These are phyloP conservation scores for Cytospora chrysosperma DNA, from an alignment of 2,329 filamentous ascomycete species.

Conservation along the genomic window DNA sequence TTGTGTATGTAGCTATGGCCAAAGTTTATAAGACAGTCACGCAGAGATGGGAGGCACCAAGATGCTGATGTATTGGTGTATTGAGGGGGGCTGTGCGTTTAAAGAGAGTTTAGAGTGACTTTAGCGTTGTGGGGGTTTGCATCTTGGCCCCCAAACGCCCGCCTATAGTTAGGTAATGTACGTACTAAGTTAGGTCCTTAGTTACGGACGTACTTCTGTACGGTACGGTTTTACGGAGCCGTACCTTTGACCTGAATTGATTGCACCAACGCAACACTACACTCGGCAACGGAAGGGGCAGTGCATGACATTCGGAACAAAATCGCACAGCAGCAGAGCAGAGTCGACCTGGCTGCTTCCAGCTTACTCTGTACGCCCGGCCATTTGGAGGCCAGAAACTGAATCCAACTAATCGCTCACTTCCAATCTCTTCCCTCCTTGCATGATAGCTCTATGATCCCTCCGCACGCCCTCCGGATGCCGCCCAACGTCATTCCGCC, in stretches of 20 bases:
- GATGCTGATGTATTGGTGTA: no score
- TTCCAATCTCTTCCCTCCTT: neutral
- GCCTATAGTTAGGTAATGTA: neutral
- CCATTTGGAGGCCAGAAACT: neutral
- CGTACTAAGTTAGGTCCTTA: no score
- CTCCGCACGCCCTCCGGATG: conserved; percentile 18
- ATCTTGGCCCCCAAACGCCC: neutral
- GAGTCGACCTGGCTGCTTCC: neutral
- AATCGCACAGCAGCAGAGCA: neutral
- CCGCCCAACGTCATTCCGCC: conserved; percentile 23
- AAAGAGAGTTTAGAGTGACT: conserved; percentile 1
- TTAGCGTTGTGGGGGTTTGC: conserved; percentile 3
- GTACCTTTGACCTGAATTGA: neutral
- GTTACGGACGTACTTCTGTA: neutral
- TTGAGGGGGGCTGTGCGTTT: conserved; percentile 20
- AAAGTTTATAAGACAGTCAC: neutral
- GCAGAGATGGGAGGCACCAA: no score
- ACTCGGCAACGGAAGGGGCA: neutral
- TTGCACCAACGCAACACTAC: neutral
- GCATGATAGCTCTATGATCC: conserved; percentile 11
- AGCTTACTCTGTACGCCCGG: neutral
- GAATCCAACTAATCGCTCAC: neutral
- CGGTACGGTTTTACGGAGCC: neutral
- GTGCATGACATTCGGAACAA: neutral
- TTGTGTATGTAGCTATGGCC: no score